Evolutionary conservation across 2,329 filamentous ascomycete genomes (phyloP).

Genomic region (Colletotrichum magnum): DNA sequence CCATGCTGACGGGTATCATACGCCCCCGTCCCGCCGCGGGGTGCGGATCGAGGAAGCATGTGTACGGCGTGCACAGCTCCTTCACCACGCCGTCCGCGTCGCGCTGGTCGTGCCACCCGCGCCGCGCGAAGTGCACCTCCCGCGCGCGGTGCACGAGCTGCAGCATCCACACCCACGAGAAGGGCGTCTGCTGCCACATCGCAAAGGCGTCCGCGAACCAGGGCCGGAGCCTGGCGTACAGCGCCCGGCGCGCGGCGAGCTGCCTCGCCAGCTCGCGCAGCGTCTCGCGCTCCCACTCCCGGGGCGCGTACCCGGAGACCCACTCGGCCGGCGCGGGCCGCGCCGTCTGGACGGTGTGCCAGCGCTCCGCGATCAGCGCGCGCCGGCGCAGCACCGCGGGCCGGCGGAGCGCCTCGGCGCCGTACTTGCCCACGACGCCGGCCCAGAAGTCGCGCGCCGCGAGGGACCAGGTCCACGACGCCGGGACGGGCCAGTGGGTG

Average conservation of each 20-base stretch:
- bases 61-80: not conserved
- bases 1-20: not conserved
- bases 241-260: constrained; percentile 3
- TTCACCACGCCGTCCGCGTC: not conserved
- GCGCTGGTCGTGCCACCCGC: not conserved
- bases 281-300: not conserved
- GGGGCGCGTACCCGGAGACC: not conserved
- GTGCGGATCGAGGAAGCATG: not conserved
- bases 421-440: constrained; percentile 10
- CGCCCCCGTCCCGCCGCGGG: not conserved
- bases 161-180: not conserved
- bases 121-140: not conserved
- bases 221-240: constrained; percentile 11
- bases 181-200: constrained; percentile 37
- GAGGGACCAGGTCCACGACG: constrained; percentile 4
- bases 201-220: constrained; percentile 23
- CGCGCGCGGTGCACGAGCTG: not conserved
- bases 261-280: not conserved
- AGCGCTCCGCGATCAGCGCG: not conserved
- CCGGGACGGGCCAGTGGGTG: not conserved
- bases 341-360: not conserved
- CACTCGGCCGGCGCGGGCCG: not conserved
- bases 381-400: not conserved
- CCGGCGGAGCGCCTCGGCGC: constrained; percentile 2
- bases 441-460: constrained; percentile 29